phyloP scores from a whole-genome alignment of 495 filamentous ascomycete species.

The Penicillium canariense region DNA sequence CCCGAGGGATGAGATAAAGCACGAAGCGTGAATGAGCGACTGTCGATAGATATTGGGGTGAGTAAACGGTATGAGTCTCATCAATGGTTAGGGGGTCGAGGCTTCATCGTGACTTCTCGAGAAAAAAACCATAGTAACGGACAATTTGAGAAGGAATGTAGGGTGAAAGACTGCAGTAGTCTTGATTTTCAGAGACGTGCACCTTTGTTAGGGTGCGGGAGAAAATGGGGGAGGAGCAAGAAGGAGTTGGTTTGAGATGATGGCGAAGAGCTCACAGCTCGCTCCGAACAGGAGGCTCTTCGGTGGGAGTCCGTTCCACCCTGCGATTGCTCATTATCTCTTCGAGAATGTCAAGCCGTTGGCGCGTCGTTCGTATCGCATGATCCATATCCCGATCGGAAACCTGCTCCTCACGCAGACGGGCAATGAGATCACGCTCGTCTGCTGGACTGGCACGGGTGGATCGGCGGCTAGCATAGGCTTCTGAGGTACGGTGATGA shows the following conservation, averaged over 20 bases:
- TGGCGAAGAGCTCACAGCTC: constrained; percentile 17
- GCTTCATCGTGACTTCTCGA: background rate
- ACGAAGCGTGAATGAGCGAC: constrained; percentile 1
- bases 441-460: constrained; percentile 24
- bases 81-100: background rate
- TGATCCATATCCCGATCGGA: constrained; percentile 77
- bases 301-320: constrained; percentile 15
- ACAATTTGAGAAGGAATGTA: background rate
- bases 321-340: constrained; percentile 62
- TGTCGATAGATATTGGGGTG: background rate
- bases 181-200: too few relatives aligned
- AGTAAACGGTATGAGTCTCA: constrained; percentile 12
- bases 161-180: too few relatives aligned
- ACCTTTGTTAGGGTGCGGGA: background rate
- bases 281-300: constrained; percentile 15
- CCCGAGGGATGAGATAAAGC: background rate
- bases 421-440: constrained; percentile 38
- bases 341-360: constrained; percentile 73
- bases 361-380: constrained; percentile 81
- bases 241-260: background rate
- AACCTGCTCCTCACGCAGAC: constrained; percentile 68
- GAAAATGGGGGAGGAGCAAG: background rate
- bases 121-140: background rate
- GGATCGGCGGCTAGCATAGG: constrained; percentile 21
- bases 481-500: constrained; percentile 27